Conservation (phyloP, 1,284 basidiomycete genomes). For the Malassezia equina region DNA sequence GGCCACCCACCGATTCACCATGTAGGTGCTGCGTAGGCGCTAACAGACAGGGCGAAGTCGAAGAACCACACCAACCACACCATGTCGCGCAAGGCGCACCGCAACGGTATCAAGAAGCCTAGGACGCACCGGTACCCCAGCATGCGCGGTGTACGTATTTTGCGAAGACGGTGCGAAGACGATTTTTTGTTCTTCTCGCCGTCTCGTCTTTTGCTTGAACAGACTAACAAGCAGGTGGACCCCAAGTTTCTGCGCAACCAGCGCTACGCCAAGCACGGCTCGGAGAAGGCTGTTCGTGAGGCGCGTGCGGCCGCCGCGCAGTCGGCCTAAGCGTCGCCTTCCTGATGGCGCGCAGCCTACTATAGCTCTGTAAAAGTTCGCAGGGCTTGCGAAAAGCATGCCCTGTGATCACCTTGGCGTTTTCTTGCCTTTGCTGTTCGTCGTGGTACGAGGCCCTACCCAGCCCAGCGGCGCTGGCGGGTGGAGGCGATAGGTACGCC, state of each 20-base stretch:
- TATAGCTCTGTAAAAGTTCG: background rate
- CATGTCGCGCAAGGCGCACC: slow-evolving; percentile 75
- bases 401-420: background rate
- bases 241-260: slow-evolving; percentile 84
- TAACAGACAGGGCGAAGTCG: slow-evolving; percentile 37
- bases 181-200: background rate
- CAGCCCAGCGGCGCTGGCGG: no score
- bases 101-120: slow-evolving; percentile 59
- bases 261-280: slow-evolving; percentile 64
- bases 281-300: slow-evolving; percentile 55
- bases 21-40: slow-evolving; percentile 6
- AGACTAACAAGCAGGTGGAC: slow-evolving; percentile 50
- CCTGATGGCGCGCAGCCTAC: background rate
- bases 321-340: slow-evolving; percentile 3
- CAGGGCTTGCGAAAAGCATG: background rate
- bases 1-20: slow-evolving; percentile 2
- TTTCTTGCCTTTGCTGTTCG: background rate
- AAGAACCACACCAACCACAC: slow-evolving; percentile 47
- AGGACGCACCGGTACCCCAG: slow-evolving; percentile 68
- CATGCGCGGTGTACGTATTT: slow-evolving; percentile 68
- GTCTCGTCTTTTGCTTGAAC: background rate
- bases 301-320: slow-evolving; percentile 19
- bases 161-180: background rate
- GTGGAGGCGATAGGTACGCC: background rate
- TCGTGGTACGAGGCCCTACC: no score